phyloP scores from a whole-genome alignment of 2,329 filamentous ascomycete species.

The Ceratocystis cubensis region DNA sequence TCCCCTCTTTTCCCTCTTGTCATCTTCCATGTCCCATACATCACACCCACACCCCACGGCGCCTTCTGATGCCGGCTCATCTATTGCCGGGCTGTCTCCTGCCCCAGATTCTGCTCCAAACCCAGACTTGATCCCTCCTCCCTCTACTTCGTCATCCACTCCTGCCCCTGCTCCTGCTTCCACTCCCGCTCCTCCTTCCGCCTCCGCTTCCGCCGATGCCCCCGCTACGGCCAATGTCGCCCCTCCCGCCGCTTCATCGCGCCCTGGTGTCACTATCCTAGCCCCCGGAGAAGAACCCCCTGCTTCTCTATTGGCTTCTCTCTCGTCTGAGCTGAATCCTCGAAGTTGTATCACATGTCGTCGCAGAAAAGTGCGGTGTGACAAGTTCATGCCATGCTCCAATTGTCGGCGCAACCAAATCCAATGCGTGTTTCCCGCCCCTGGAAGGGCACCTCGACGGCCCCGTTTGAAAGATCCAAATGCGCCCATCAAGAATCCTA shows the following conservation, averaged over 20 bases:
- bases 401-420: conserved; percentile 61
- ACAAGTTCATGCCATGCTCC: conserved; percentile 63
- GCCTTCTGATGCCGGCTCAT: conserved; percentile 13
- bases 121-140: background rate
- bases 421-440: conserved; percentile 61
- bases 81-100: conserved; percentile 7
- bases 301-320: conserved; percentile 16
- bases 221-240: background rate
- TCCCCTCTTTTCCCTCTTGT: conserved; percentile 1
- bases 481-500: conserved; percentile 46
- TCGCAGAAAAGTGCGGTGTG: conserved; percentile 59
- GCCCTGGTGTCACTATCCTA: conserved; percentile 20
- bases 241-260: conserved; percentile 20
- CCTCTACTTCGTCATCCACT: background rate
- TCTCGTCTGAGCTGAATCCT: conserved; percentile 32
- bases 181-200: background rate
- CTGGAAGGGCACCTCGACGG: conserved; percentile 58
- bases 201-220: background rate
- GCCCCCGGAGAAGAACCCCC: conserved; percentile 20
- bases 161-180: background rate
- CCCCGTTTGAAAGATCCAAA: conserved; percentile 53
- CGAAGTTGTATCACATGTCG: conserved; percentile 40
- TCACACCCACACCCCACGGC: background rate
- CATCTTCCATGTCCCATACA: conserved; percentile 7
- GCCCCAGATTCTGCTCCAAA: background rate